These are phyloP conservation scores for Solanum hybrid DNA, from an alignment of 305 asterid genomes.

Conservation along the genomic window DNA sequence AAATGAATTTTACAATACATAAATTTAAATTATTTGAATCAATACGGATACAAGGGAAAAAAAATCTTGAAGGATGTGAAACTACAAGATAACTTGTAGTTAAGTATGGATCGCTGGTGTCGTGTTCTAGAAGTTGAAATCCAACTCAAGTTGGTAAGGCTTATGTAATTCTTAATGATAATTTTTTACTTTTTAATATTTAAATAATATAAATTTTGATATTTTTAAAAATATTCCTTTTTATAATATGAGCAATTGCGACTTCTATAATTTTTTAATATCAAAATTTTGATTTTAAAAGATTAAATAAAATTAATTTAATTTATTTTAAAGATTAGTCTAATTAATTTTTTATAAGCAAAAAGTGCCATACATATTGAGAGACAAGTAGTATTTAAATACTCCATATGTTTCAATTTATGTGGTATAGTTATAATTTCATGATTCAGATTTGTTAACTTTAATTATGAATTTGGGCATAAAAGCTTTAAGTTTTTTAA, in stretches of 20 bases:
- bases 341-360: neutral
- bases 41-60: neutral
- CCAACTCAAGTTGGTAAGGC: neutral
- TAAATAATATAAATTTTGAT: neutral
- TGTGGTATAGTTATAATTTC: neutral
- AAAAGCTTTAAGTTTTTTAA: neutral
- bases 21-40: too few species aligned
- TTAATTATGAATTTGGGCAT: neutral
- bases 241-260: neutral
- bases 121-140: neutral
- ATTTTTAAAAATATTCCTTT: neutral
- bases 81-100: neutral
- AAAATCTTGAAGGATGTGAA: neutral
- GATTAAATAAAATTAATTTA: neutral
- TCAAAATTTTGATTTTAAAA: neutral
- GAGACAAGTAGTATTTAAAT: neutral
- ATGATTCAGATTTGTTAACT: neutral
- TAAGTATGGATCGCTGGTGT: neutral
- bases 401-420: neutral
- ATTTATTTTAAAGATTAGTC: neutral
- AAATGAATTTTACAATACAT: too few species aligned
- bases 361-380: neutral
- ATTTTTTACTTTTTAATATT: neutral
- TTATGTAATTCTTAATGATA: neutral
- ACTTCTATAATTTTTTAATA: neutral